A percentile compares a stretch with the other conserved stretches of the same genome.
These are phyloP conservation scores for Russula virescens DNA, from an alignment of 768 basidiomycete species.

Conservation along the genomic window DNA sequence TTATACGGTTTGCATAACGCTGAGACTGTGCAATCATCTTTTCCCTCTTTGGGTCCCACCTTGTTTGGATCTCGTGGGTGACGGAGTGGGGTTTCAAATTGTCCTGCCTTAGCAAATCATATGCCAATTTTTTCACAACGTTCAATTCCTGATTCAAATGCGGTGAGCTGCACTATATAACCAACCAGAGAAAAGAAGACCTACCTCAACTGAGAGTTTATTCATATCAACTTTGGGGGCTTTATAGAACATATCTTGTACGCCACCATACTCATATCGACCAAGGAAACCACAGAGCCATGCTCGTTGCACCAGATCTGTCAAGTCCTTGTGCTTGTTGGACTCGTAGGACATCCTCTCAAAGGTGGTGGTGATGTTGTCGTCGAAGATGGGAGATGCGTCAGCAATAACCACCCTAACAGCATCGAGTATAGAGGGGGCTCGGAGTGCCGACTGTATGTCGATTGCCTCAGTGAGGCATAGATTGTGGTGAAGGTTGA, in stretches of 20 bases:
- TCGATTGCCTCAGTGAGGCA: slow-evolving; percentile 48
- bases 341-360: slow-evolving; percentile 17
- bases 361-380: slow-evolving; percentile 27
- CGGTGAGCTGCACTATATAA: background rate
- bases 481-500: slow-evolving; percentile 40
- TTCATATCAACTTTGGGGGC: slow-evolving; percentile 42
- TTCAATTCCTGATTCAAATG: slow-evolving; percentile 3
- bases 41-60: slow-evolving; percentile 7
- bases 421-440: slow-evolving; percentile 34
- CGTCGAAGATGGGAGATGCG: slow-evolving; percentile 15
- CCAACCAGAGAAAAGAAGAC: slow-evolving; percentile 5
- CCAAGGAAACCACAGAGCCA: slow-evolving; percentile 37
- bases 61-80: slow-evolving; percentile 13
- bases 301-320: slow-evolving; percentile 26
- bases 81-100: slow-evolving; percentile 7
- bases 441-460: slow-evolving; percentile 47
- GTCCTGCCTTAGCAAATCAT: slow-evolving; percentile 14
- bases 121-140: slow-evolving; percentile 12
- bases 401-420: slow-evolving; percentile 33
- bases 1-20: slow-evolving; percentile 15
- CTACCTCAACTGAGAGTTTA: slow-evolving; percentile 34
- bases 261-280: slow-evolving; percentile 30
- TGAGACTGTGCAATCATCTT: slow-evolving; percentile 19
- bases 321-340: slow-evolving; percentile 17
- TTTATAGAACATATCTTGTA: slow-evolving; percentile 38